Base-by-base conservation (phyloP, 2,329 filamentous ascomycete genomes). In the Geoglossum cookeanum region DNA sequence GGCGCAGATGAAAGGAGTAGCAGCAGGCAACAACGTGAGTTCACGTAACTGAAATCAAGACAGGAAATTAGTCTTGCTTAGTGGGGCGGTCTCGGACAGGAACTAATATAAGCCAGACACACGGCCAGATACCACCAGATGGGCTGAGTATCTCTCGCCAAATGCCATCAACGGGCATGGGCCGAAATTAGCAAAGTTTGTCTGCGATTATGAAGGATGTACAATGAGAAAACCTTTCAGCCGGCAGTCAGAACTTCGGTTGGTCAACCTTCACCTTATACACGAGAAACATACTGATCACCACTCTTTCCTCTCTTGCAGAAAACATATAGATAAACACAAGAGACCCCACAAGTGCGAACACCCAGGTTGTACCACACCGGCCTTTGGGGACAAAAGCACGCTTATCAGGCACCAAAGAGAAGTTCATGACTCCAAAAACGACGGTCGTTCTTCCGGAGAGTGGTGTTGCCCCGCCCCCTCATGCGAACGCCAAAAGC, bases 281-380 rank as follows among this genome's bases (percentile, higher is more conserved):
- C n/a, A 17, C n/a, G 9, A 22, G 22, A 22, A 45, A 45, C 39
- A 3, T 42, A 6, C 39, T 42, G 3, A 7, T n/a, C 39, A 42
- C 39, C 13, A 4, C 39, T 42, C 3, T 15, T 7, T 42, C 39
- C 45, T 7, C 15, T 29, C 7, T 13, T 3, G 5, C 15, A 56
- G 55, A 17, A 56, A 48, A 32, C 55, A 56, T 30, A 51, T 52
- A 17, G 55, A 48, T 32, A 44, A 48, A n/a, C 55, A 56, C 17
- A 45, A 45, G 13, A 39, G 55, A 11, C 55, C 55, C 3, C 47
- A 56, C 44, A 35, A 35, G 29, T 56, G 55, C 42, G 55, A 56
- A 5, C 13, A 48, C 13, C 55, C 55, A 17, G 35, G 32, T 5
- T 56, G 55, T 42, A 42, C 30, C n/a, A 48, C 55, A 1, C 55